These are phyloP conservation scores for Mycosphaerella sp. DNA, from an alignment of 2,329 filamentous ascomycete genomes.

Conservation along the genomic window DNA sequence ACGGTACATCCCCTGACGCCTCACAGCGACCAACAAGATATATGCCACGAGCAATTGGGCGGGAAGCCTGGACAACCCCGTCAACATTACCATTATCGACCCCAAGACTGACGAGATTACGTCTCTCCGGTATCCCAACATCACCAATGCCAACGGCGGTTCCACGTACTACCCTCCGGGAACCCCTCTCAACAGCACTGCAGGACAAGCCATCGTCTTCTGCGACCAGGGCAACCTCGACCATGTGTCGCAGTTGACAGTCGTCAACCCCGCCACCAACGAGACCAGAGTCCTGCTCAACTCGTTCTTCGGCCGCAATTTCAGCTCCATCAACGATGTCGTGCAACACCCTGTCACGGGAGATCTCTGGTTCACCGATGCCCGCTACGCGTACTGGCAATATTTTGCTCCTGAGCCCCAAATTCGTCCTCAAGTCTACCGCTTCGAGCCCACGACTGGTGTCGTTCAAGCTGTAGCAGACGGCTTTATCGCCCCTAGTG, in stretches of 20 bases:
- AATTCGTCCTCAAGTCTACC: slow-evolving; percentile 55
- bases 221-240: slow-evolving; percentile 32
- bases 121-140: slow-evolving; percentile 25
- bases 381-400: slow-evolving; percentile 47
- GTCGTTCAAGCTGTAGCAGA: slow-evolving; percentile 53
- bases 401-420: slow-evolving; percentile 48
- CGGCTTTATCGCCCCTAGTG: slow-evolving; percentile 48
- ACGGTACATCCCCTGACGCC: not conserved
- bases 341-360: slow-evolving; percentile 49
- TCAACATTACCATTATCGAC: slow-evolving; percentile 34
- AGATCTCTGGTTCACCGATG: slow-evolving; percentile 59
- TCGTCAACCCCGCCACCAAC: slow-evolving; percentile 29
- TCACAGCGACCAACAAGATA: slow-evolving; percentile 34
- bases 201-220: slow-evolving; percentile 32
- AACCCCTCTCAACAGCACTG: slow-evolving; percentile 28
- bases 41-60: slow-evolving; percentile 41
- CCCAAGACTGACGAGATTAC: slow-evolving; percentile 27
- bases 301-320: slow-evolving; percentile 57
- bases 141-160: slow-evolving; percentile 31
- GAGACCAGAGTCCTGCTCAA: slow-evolving; percentile 43
- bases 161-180: slow-evolving; percentile 31
- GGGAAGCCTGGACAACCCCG: slow-evolving; percentile 28
- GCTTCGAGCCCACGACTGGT: slow-evolving; percentile 48
- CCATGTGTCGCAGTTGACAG: slow-evolving; percentile 25
- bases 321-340: slow-evolving; percentile 56